These are phyloP conservation scores for Eutrema heterophyllum DNA, from an alignment of 345 rosid genomes.

Conservation along the genomic window DNA sequence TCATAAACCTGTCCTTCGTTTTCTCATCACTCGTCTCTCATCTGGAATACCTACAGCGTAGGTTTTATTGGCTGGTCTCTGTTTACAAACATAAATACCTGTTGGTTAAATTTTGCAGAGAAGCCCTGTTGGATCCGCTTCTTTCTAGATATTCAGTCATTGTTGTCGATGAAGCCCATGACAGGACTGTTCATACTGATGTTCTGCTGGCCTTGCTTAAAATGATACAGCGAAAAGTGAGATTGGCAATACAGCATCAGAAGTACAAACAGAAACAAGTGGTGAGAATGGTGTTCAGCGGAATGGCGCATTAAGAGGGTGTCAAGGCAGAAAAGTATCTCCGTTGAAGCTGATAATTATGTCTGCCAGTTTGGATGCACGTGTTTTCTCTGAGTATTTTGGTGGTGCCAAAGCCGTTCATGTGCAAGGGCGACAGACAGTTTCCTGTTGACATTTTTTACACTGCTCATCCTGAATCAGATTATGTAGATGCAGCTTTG, in stretches of 20 bases:
- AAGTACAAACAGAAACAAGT: slow-evolving; percentile 19
- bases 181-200: slow-evolving; percentile 92
- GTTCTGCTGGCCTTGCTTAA: slow-evolving; percentile 85
- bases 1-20: background rate
- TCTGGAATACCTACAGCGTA: too few relatives aligned
- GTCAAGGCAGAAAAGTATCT: slow-evolving; percentile 42
- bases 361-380: slow-evolving; percentile 99
- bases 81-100: background rate
- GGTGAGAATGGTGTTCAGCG: slow-evolving; percentile 32
- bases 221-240: slow-evolving; percentile 42
- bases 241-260: slow-evolving; percentile 28
- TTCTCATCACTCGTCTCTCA: background rate
- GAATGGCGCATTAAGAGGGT: slow-evolving; percentile 38
- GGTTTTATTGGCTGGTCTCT: too few relatives aligned
- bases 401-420: slow-evolving; percentile 90
- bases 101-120: slow-evolving; percentile 41
- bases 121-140: slow-evolving; percentile 78
- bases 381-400: slow-evolving; percentile 70
- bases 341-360: slow-evolving; percentile 80
- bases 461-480: slow-evolving; percentile 59
- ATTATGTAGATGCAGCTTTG: slow-evolving; percentile 77
- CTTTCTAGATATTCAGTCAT: slow-evolving; percentile 81
- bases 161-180: slow-evolving; percentile 93
- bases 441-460: slow-evolving; percentile 73
- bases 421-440: slow-evolving; percentile 77